Evolutionary conservation across 768 basidiomycete genomes (phyloP).

Genomic region (Tulasnella sp.): DNA sequence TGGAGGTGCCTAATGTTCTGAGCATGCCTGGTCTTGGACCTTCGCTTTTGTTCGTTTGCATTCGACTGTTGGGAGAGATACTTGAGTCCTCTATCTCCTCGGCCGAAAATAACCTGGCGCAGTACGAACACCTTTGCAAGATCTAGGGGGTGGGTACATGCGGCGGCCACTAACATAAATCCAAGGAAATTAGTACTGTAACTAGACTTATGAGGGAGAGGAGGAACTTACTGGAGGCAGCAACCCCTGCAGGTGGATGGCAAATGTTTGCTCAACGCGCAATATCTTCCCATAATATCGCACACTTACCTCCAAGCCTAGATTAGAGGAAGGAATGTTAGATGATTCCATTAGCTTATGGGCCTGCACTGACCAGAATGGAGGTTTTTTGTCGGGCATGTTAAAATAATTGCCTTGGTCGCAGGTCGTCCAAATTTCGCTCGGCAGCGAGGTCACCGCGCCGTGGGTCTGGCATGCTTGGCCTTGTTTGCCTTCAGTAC

Average conservation of each 20-base stretch:
- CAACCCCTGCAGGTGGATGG: constrained; percentile 19
- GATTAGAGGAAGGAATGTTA: neutral
- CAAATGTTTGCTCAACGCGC: constrained; percentile 1
- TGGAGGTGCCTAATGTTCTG: constrained; percentile 18
- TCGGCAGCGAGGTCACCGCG: neutral
- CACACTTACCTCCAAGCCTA: constrained; percentile 19
- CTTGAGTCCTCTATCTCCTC: neutral
- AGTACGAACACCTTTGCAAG: constrained; percentile 28
- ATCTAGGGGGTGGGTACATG: constrained; percentile 28
- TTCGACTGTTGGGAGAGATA: constrained; percentile 18
- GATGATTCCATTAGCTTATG: neutral
- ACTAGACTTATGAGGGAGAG: neutral
- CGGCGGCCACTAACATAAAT: constrained; percentile 24
- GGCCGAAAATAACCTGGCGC: neutral
- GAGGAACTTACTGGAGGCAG: constrained; percentile 27
- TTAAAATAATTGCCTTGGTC: neutral
- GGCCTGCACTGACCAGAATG: constrained; percentile 13
- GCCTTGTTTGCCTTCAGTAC: constrained; percentile 3
- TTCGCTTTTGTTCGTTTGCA: constrained; percentile 27
- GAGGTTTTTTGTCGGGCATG: constrained; percentile 10
- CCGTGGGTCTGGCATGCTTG: constrained; percentile 17
- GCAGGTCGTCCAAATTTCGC: constrained; percentile 5
- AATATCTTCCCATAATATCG: neutral
- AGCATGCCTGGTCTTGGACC: constrained; percentile 25
- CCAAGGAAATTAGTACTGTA: neutral